A percentile compares a stretch with the other conserved stretches of the same genome.
phyloP scores from a whole-genome alignment of 2,329 filamentous ascomycete species.

The Monosporascus sp. region DNA sequence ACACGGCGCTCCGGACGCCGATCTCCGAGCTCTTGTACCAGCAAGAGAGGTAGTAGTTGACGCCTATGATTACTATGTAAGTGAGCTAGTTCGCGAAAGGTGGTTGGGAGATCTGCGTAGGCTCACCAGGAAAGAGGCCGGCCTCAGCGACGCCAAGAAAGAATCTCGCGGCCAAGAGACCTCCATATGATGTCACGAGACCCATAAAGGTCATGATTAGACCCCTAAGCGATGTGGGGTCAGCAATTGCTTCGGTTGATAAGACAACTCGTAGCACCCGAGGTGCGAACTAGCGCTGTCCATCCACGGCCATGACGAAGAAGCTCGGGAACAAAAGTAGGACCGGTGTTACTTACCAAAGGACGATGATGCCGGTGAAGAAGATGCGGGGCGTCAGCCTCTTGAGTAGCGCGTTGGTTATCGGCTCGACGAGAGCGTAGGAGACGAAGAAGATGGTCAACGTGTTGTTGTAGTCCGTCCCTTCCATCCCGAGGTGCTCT shows the following conservation, averaged over 20 bases:
- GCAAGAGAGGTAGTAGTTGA: background rate
- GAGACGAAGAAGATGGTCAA: slow-evolving; percentile 84
- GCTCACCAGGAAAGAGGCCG: slow-evolving; percentile 16
- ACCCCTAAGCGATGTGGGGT: background rate
- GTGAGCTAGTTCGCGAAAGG: no score
- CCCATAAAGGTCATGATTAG: slow-evolving; percentile 3
- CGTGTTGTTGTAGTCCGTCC: slow-evolving; percentile 57
- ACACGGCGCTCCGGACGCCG: slow-evolving; percentile 14
- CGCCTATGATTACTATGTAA: background rate
- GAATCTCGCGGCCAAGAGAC: slow-evolving; percentile 15
- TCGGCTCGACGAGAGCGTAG: slow-evolving; percentile 71
- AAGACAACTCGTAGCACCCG: no score
- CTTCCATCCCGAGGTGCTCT: background rate
- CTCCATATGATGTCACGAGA: slow-evolving; percentile 9
- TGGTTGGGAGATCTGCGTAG: background rate
- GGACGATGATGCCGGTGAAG: slow-evolving; percentile 67
- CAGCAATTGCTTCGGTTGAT: background rate
- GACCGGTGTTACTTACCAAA: background rate
- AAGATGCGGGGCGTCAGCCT: slow-evolving; percentile 70
- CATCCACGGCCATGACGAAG: no score
- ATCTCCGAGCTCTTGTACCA: slow-evolving; percentile 14
- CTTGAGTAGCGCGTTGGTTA: slow-evolving; percentile 80
- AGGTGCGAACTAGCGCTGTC: no score
- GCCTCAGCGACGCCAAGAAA: slow-evolving; percentile 16
- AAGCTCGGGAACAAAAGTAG: no score